Conservation (phyloP, 2,329 filamentous ascomycete species). For the Botryotinia convoluta region DNA sequence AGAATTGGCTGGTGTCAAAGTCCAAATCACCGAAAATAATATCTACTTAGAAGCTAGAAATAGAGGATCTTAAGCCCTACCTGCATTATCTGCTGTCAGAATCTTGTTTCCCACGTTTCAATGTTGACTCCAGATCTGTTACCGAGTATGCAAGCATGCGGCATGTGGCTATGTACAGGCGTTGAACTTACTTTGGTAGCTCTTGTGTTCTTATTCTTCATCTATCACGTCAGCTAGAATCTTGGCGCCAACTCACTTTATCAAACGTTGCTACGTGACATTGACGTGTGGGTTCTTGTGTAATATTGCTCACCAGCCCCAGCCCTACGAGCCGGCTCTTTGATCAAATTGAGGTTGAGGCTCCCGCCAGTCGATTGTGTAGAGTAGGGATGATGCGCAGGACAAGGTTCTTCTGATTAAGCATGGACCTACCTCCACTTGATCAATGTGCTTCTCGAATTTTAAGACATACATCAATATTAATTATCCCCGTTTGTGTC, state of each 20-base stretch:
- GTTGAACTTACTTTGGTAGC: neutral
- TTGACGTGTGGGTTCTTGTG: conserved; percentile 11
- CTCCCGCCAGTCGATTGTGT: neutral
- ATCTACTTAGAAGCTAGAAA: conserved; percentile 1
- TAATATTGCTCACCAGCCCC: conserved; percentile 6
- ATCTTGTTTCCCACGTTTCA: conserved; percentile 26
- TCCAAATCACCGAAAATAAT: neutral
- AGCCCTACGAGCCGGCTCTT: conserved; percentile 13
- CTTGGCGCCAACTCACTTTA: conserved; percentile 8
- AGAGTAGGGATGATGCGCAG: neutral
- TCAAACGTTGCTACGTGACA: conserved; percentile 10
- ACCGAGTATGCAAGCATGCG: conserved; percentile 23
- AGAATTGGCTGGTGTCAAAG: neutral
- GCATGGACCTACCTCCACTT: neutral
- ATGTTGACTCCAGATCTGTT: conserved; percentile 25
- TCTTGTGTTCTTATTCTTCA: neutral
- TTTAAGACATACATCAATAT: neutral
- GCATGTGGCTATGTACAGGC: conserved; percentile 17
- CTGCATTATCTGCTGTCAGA: conserved; percentile 25
- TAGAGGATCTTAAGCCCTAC: conserved; percentile 27
- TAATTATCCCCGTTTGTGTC: neutral
- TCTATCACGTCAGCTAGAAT: conserved; percentile 15
- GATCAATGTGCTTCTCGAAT: neutral
- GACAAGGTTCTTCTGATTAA: conserved; percentile 1
- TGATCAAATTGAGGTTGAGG: neutral